Evolutionary conservation across 768 basidiomycete species (phyloP).

Genomic region (Macrolepiota dolichaula): DNA sequence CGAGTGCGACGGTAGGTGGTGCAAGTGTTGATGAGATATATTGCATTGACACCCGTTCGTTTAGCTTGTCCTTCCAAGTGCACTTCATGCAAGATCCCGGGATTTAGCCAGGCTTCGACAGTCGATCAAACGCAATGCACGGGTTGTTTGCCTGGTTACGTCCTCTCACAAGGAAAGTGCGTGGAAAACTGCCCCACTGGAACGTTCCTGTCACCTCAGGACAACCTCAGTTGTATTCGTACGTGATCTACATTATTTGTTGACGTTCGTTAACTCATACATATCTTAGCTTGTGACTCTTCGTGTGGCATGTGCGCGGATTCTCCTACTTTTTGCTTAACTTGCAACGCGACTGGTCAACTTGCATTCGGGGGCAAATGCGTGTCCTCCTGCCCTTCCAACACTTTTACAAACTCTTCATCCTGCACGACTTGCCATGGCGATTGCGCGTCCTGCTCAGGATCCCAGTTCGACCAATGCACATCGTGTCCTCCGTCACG

Average conservation of each 20-base stretch:
- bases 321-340: conserved; percentile 65
- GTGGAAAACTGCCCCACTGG: conserved; percentile 69
- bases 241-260: conserved; percentile 23
- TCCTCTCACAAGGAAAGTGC: conserved; percentile 70
- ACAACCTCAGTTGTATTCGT: conserved; percentile 76
- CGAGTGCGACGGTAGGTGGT: conserved; percentile 75
- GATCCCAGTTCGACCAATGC: conserved; percentile 78
- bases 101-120: conserved; percentile 67
- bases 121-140: conserved; percentile 68
- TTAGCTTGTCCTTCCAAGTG: conserved; percentile 83
- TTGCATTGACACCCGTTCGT: conserved; percentile 9
- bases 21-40: not conserved
- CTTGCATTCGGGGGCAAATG: conserved; percentile 75
- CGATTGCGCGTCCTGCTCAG: conserved; percentile 82
- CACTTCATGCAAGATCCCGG: conserved; percentile 70
- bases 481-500: conserved; percentile 61
- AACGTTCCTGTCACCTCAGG: conserved; percentile 65
- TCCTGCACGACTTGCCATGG: conserved; percentile 78
- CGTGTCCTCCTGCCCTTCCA: conserved; percentile 69
- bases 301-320: conserved; percentile 72
- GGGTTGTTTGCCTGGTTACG: conserved; percentile 72
- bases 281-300: conserved; percentile 33
- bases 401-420: conserved; percentile 58
- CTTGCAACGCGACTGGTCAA: conserved; percentile 57
- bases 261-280: not conserved